Evolutionary conservation across 257 asterid species (phyloP), one percentile per base, ranked within the genome.

Genomic region (Voacanga thouarsii): DNA sequence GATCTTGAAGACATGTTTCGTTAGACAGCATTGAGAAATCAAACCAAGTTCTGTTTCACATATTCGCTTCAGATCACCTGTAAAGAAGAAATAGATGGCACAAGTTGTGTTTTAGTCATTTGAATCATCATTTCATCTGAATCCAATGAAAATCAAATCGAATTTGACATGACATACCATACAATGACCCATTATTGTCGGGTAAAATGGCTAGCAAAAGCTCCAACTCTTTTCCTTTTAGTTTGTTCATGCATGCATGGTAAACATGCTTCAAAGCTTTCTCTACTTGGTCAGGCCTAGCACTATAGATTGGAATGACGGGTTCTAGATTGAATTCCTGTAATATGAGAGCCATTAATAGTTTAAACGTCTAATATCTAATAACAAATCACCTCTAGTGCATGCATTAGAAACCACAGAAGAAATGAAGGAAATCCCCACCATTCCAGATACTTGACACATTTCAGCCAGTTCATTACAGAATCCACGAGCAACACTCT

Each of bases 381-480:
- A 37, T 55, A 49, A 6, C 21, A 75, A 23, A 0, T 28, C 44
- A 23, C 33, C 23, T n/a, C 12, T 23, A 43, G 10, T 3, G 6
- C 44, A 10, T 14, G 39, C 37, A 69, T 23, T 18, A 24, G 63
- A 47, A n/a, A 63, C 26, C 26, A 41, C 30, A 50, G 11, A n/a
- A 59, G 15, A 65, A n/a, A 73, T 63, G 16, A 21, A 45, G 8
- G n/a, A 37, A 61, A 74, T 50, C 53, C 37, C 19, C 81, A 95
- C 99, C 99, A 96, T 96, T 88, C 99, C 99, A 26, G 99, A 96
- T 24, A 96, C 96, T 91, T 94, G 97, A 83, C 99, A 96, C 98
- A 96, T 96, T 84, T 90, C 97, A 53, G 99, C 97, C 57, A 96
- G 87, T 85, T 96, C 98, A 14, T 56, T 94, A 65, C 97, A 96